Evolutionary conservation across 768 basidiomycete species (phyloP).

Genomic region (Gloeostereum incarnatum): DNA sequence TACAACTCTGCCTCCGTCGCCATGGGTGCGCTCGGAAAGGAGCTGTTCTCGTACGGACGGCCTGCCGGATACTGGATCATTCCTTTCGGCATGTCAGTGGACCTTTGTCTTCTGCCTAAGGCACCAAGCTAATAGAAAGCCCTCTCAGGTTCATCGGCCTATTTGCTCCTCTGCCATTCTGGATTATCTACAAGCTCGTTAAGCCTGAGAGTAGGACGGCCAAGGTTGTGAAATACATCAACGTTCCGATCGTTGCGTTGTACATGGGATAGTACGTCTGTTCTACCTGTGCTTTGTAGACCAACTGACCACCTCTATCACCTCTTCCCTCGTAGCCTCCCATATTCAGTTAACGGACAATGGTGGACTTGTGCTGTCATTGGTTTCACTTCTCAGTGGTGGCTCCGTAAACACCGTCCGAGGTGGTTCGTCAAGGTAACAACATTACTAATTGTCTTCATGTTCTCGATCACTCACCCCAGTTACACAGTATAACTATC

Average conservation of each 20-base stretch:
- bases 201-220: constrained; percentile 21
- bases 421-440: constrained; percentile 37
- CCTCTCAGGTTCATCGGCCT: constrained; percentile 32
- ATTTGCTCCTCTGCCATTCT: constrained; percentile 39
- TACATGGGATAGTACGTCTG: constrained; percentile 23
- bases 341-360: constrained; percentile 45
- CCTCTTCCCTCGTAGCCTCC: constrained; percentile 17
- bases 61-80: constrained; percentile 31
- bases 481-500: constrained; percentile 27
- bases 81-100: constrained; percentile 35
- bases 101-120: neutral
- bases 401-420: constrained; percentile 31
- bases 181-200: constrained; percentile 28
- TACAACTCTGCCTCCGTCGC: constrained; percentile 47
- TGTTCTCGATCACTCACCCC: neutral
- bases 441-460: too few species aligned
- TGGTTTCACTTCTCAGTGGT: constrained; percentile 38
- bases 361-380: constrained; percentile 47
- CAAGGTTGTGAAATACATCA: constrained; percentile 28
- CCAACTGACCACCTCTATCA: neutral
- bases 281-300: neutral
- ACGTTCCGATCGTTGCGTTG: constrained; percentile 34
- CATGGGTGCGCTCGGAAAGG: constrained; percentile 43
- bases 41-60: constrained; percentile 42
- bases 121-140: neutral